These are phyloP conservation scores for Pyrus hybrid DNA, from an alignment of 331 rosid species.

Conservation along the genomic window DNA sequence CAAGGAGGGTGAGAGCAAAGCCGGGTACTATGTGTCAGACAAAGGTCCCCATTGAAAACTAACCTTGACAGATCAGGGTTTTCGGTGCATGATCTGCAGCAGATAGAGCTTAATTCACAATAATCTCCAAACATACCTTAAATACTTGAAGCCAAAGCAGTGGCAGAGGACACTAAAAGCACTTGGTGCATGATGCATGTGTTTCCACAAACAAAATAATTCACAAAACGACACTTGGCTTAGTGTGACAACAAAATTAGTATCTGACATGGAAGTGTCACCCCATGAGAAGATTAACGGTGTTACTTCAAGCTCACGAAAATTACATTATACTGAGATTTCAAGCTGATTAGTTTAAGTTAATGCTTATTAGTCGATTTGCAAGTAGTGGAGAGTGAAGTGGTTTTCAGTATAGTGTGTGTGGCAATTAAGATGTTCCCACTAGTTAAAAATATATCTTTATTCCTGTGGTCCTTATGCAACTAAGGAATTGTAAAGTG, in stretches of 20 bases:
- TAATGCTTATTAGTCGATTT: background rate
- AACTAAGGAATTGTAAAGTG: slow-evolving; percentile 2
- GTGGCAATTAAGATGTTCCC: slow-evolving; percentile 36
- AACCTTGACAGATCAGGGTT: slow-evolving; percentile 14
- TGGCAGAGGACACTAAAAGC: slow-evolving; percentile 12
- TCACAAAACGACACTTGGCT: slow-evolving; percentile 19
- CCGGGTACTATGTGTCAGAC: slow-evolving; percentile 67
- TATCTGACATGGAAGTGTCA: slow-evolving; percentile 16
- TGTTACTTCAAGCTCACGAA: background rate
- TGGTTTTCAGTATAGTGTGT: slow-evolving; percentile 16
- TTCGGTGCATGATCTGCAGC: slow-evolving; percentile 11
- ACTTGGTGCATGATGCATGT: slow-evolving; percentile 67
- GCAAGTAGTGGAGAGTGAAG: slow-evolving; percentile 44
- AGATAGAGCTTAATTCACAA: background rate
- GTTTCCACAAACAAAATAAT: slow-evolving; percentile 46
- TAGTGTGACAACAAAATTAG: slow-evolving; percentile 21
- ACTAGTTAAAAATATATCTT: slow-evolving; percentile 18
- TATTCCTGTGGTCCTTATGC: slow-evolving; percentile 15
- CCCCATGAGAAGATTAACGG: background rate
- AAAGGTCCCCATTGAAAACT: slow-evolving; percentile 51
- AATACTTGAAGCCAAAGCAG: slow-evolving; percentile 26
- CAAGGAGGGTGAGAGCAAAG: slow-evolving; percentile 53
- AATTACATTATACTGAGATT: background rate
- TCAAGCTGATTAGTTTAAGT: background rate
- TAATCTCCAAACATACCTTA: slow-evolving; percentile 16